Evolutionary conservation across 164 flowering plant species (phyloP), one percentile per base, ranked within the genome.

Genomic region (Annona cherimola): DNA sequence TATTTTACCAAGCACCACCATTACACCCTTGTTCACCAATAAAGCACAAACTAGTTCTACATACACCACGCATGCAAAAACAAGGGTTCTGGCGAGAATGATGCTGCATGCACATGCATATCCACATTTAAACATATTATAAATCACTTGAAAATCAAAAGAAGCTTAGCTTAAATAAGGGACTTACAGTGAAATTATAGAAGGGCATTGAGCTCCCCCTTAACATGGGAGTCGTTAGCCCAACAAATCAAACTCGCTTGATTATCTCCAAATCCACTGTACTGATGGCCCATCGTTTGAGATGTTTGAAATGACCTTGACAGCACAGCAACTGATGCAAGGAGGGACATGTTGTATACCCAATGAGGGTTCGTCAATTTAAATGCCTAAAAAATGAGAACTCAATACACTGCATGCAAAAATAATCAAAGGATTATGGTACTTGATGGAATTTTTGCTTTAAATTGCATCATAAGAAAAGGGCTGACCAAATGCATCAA

Each of bases 111-210:
- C 35, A 26, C 35, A 59, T 19, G 19, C 62, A 14, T 1, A 3
- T 59, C 62, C 62, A 59, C 62, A 14, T 59, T 14, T 3, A 5
- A 3, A 59, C 19, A 59, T 59, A 14, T 59, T 19, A 59, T 26
- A 26, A 26, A 26, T 26, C 35, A 26, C 35, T 26, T 26, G 35
- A 62, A 54, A 44, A 57, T 16, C 20, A 40, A 65, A 44, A 70
- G 19, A 39, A 64, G 44, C 35, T 61, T 68, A 45, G 69, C 57
- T 68, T 57, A 45, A 59, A 59, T 6, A 35, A 44, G 62, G 63
- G 41, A 73, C 79, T 76, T 73, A 76, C 76, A 72, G 69, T 63
- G 46, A 66, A 69, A 46, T n/a, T 43, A 3, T 70, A 69, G n/a
- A 20, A 62, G 72, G 61, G 41, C 63, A 46, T 44, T 44, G 19